phyloP scores from a whole-genome alignment of 2,329 filamentous ascomycete species.

The Didymella segeticola region DNA sequence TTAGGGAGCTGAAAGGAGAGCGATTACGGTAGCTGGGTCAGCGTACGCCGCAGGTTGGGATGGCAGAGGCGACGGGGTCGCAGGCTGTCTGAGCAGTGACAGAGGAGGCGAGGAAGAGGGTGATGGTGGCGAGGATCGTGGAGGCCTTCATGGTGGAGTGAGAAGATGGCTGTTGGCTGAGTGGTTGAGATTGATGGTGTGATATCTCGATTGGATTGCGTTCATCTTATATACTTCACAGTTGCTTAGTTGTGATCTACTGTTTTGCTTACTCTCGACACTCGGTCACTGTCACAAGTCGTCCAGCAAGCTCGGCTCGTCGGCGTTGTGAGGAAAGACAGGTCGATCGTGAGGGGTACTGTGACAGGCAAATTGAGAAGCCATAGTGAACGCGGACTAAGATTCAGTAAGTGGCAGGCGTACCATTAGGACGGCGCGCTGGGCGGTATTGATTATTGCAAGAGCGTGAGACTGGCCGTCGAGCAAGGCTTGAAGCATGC shows the following conservation, averaged over 20 bases:
- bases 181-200: not conserved
- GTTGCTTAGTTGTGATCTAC: not conserved
- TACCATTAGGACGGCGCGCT: not conserved
- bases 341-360: slow-evolving; percentile 9
- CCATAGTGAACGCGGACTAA: not conserved
- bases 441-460: not conserved
- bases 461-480: not conserved
- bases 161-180: not conserved
- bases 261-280: too few relatives aligned
- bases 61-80: slow-evolving; percentile 14
- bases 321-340: not conserved
- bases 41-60: slow-evolving; percentile 22
- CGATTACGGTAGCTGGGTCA: not conserved
- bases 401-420: not conserved
- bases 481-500: not conserved
- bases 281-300: slow-evolving; percentile 1
- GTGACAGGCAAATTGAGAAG: not conserved
- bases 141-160: slow-evolving; percentile 3
- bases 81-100: slow-evolving; percentile 23
- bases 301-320: slow-evolving; percentile 5
- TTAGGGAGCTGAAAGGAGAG: not conserved
- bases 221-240: not conserved
- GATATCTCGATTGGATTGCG: not conserved
- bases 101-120: slow-evolving; percentile 6
- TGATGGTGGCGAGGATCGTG: slow-evolving; percentile 8